Evolutionary conservation across 495 filamentous ascomycete species (phyloP), one percentile per base, ranked within the genome.

Genomic region (Trichoderma erinaceum): DNA sequence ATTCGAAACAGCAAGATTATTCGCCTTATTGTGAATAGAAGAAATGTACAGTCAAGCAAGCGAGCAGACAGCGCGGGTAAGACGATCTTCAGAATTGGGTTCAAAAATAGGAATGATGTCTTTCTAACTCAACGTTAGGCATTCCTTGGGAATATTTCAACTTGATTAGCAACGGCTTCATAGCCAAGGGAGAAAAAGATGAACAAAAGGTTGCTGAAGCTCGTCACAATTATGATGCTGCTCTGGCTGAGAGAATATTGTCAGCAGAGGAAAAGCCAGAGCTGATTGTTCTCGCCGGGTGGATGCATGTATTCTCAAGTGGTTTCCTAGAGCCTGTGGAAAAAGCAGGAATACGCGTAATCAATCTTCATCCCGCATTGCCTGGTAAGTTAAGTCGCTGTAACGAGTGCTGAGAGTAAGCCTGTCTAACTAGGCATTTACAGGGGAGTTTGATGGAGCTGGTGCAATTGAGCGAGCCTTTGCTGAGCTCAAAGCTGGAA

Each of bases 131-230:
- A 23, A 16, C 6, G 12, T 12, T 21, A 48, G 79, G 80, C 52
- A 96, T 98, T 68, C 88, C 92, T 0, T 93, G 90, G 18, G 82
- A 84, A 63, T 96, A 96, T 78, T 93, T 94, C 82, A 96, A 96
- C 77, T 87, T 96, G 11, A 82, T 95, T 69, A 85, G 85, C 52
- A 74, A 82, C 69, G 80, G 81, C 41, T 89, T 87, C 77, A 72
- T 79, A 16, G 70, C 74, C 18, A 78, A 81, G n/a, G 82, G 86
- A n/a, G 80, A 82, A 71, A 81, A 78, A 32, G 80, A 83, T 66
- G 63, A 73, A 15, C 76, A 71, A 10, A 88, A 87, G 76, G 81
- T 88, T 68, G 85, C 84, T 71, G 78, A 82, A 23, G 87, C 88
- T 4, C 82, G 90, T 10, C 81, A 85, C 66, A 82, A 79, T 69